Evolutionary conservation across 2,329 filamentous ascomycete genomes (phyloP), one percentile per base, ranked within the genome.

Genomic region (Hawksworthiomyces lignivorus): DNA sequence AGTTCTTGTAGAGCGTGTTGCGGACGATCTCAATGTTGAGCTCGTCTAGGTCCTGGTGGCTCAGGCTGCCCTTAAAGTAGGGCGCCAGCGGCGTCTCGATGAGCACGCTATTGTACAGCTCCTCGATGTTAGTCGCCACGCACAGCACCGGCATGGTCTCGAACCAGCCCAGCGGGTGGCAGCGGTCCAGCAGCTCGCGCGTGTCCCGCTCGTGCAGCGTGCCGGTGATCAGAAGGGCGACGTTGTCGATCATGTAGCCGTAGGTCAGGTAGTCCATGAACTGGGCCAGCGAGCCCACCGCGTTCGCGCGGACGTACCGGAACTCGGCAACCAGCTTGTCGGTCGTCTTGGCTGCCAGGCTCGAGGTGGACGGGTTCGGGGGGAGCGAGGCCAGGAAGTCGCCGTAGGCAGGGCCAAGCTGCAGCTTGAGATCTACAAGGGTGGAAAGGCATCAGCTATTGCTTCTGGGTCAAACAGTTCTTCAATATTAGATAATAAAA

Each of bases 211-310:
- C 94, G 67, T 98, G 92, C 22, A 98, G 77, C 11, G 92, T 98
- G 48, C 92, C 92, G 18, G 92, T 98, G 64, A 98, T 98, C 57
- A 98, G 80, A 30, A 98, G 82, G 29, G 94, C 92, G 40, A 98
- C 88, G 57, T 98, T 98, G 68, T 98, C 92, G 65, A 98, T 98
- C 92, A 98, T 98, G 73, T 98, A 98, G 48, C 89, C 90, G 62
- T 98, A 98, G 2, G 92, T 98, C 48, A 98, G 72, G 65, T 95
- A 98, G 64, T 97, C 88, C 78, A 98, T 88, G 64, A 98, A 98
- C 60, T 87, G 88, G 49, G 89, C 83, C 28, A 96, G 79, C 1
- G 88, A 87, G 14, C 92, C 92, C 3, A 87, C 87, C 21, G 90
- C 86, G 60, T 98, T 95, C 48, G 89, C 88, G 54, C 94, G 87